Percentiles rank a stretch among this genome's conserved stretches.
Conservation (phyloP, 768 basidiomycete genomes). For the Royoungia palumana region DNA sequence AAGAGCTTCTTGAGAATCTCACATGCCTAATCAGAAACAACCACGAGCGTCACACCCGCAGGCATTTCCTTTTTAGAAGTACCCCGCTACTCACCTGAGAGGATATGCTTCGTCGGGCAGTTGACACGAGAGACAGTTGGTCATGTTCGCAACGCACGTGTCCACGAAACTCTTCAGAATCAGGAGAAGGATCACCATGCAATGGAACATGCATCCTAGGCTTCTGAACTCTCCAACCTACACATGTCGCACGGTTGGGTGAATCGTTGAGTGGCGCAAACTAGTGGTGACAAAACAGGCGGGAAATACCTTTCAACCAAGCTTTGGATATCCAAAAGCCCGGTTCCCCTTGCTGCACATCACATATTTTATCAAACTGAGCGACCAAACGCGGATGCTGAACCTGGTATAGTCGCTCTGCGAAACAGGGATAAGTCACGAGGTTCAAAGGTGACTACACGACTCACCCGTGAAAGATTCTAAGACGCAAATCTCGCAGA, state of each 20-base stretch:
- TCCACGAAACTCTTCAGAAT: slow-evolving; percentile 48
- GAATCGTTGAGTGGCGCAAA: slow-evolving; percentile 9
- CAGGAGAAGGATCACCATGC: slow-evolving; percentile 65
- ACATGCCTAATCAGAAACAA: slow-evolving; percentile 46
- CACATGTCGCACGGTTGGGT: slow-evolving; percentile 5
- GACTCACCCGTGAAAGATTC: slow-evolving; percentile 54
- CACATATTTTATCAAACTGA: slow-evolving; percentile 53
- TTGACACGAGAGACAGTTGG: slow-evolving; percentile 50
- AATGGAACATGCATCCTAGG: slow-evolving; percentile 72
- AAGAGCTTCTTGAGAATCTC: slow-evolving; percentile 54
- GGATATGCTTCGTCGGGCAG: slow-evolving; percentile 61
- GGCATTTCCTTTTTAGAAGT: slow-evolving; percentile 5
- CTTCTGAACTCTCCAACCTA: slow-evolving; percentile 70
- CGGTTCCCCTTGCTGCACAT: slow-evolving; percentile 38
- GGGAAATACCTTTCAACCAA: slow-evolving; percentile 69
- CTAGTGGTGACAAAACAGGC: slow-evolving; percentile 7
- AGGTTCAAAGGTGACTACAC: background rate
- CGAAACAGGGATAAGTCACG: background rate
- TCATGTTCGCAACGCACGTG: slow-evolving; percentile 77
- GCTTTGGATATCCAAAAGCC: slow-evolving; percentile 74
- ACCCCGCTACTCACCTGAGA: slow-evolving; percentile 41
- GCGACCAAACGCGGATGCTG: slow-evolving; percentile 63
- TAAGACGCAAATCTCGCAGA: slow-evolving; percentile 61
- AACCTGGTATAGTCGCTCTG: slow-evolving; percentile 67
- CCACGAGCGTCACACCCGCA: slow-evolving; percentile 12